phyloP scores from a whole-genome alignment of 2,329 filamentous ascomycete genomes.

The Talaromyces sp. region DNA sequence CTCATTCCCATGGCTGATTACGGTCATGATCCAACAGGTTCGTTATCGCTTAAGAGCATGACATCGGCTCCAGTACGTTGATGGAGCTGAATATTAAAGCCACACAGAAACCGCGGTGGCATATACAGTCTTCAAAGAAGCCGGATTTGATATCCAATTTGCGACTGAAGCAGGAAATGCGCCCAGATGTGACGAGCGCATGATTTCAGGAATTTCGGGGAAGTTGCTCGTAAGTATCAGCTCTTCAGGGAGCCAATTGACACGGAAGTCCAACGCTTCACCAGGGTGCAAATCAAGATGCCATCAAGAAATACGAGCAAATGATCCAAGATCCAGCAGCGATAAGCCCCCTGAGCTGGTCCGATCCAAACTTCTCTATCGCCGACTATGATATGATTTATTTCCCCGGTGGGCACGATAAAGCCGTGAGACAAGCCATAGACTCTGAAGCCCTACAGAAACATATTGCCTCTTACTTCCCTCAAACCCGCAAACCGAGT shows the following conservation, averaged over 20 bases:
- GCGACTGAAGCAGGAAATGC: slow-evolving; percentile 52
- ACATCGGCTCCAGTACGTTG: background rate
- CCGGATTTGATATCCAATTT: slow-evolving; percentile 51
- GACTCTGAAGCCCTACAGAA: slow-evolving; percentile 49
- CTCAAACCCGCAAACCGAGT: slow-evolving; percentile 46
- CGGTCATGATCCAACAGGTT: slow-evolving; percentile 57
- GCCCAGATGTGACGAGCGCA: slow-evolving; percentile 51
- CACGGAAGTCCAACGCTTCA: background rate
- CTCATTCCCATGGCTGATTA: slow-evolving; percentile 56
- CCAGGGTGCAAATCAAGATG: slow-evolving; percentile 48
- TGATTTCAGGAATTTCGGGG: slow-evolving; percentile 52
- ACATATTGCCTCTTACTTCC: slow-evolving; percentile 51
- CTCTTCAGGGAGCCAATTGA: background rate
- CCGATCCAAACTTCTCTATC: slow-evolving; percentile 45
- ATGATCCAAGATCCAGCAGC: slow-evolving; percentile 48
- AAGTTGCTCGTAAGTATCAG: slow-evolving; percentile 47
- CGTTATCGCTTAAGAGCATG: background rate
- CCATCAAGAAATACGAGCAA: slow-evolving; percentile 43
- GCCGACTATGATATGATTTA: slow-evolving; percentile 51
- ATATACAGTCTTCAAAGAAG: slow-evolving; percentile 49
- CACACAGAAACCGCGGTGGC: slow-evolving; percentile 52
- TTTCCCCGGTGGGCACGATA: slow-evolving; percentile 56
- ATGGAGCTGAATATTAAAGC: background rate
- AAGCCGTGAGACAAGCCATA: slow-evolving; percentile 52
- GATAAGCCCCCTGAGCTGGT: slow-evolving; percentile 49